Evolutionary conservation across 2,329 filamentous ascomycete species (phyloP).

Genomic region (Cercospora canescens): DNA sequence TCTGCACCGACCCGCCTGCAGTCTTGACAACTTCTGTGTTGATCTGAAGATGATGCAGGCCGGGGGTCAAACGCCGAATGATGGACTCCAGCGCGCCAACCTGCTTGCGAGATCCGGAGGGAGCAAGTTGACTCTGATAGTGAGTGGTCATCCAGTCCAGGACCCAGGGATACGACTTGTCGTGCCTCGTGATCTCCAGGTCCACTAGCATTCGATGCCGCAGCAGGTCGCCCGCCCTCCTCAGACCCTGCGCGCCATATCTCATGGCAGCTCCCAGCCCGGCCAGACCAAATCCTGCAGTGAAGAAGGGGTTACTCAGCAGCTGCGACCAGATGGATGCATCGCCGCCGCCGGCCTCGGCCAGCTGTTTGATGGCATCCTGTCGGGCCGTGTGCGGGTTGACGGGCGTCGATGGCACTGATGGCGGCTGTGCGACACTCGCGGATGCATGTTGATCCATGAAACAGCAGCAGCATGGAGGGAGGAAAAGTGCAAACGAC

Average conservation of each 20-base stretch:
- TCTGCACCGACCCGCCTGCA: conserved; percentile 68
- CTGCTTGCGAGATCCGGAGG: conserved; percentile 28
- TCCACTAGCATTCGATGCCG: conserved; percentile 88
- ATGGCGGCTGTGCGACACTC: conserved; percentile 1
- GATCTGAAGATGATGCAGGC: conserved; percentile 64
- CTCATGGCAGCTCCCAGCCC: conserved; percentile 80
- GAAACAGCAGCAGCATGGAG: not conserved
- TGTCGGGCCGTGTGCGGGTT: conserved; percentile 18
- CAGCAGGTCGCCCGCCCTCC: conserved; percentile 70
- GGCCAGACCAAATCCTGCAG: conserved; percentile 79
- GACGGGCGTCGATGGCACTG: conserved; percentile 10
- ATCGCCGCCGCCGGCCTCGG: conserved; percentile 35
- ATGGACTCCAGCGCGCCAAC: conserved; percentile 52
- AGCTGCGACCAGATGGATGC: conserved; percentile 47
- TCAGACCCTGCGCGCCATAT: conserved; percentile 74
- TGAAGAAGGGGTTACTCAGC: conserved; percentile 55
- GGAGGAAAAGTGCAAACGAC: not conserved
- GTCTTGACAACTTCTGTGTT: conserved; percentile 63
- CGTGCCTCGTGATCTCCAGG: conserved; percentile 91
- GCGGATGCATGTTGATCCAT: conserved; percentile 38
- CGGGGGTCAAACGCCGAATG: conserved; percentile 59
- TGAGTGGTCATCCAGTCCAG: conserved; percentile 85
- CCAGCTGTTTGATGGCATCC: conserved; percentile 41
- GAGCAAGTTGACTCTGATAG: conserved; percentile 43
- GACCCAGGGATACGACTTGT: conserved; percentile 92